These are phyloP conservation scores for Ophiostoma perfectum DNA, from an alignment of 2,329 filamentous ascomycete genomes.

Conservation along the genomic window DNA sequence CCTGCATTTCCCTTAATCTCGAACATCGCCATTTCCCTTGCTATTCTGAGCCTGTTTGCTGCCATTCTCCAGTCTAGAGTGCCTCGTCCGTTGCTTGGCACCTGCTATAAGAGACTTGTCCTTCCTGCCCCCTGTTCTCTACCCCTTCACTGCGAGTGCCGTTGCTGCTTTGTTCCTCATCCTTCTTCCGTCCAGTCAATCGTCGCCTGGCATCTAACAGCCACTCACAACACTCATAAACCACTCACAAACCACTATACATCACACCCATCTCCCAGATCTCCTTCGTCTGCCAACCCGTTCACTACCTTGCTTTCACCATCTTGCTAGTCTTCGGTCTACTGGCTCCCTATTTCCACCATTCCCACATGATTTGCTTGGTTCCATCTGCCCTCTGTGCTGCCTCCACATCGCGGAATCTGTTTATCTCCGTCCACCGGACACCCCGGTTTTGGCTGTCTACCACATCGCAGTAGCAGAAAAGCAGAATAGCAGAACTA, in stretches of 20 bases:
- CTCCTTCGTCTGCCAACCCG: no score
- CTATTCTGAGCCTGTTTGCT: conserved; percentile 4
- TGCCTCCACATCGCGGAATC: conserved; percentile 13
- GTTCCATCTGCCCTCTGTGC: neutral
- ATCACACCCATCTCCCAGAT: neutral
- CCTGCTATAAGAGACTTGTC: conserved; percentile 3
- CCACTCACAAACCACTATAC: no score
- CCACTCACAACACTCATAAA: no score
- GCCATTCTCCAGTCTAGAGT: neutral
- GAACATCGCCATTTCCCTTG: conserved; percentile 24
- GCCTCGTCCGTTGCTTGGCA: neutral
- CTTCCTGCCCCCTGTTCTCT: neutral
- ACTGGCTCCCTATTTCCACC: no score
- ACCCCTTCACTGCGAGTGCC: neutral
- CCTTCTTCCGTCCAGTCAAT: neutral
- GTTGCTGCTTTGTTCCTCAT: neutral
- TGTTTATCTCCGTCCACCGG: conserved; percentile 20
- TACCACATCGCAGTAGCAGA: neutral
- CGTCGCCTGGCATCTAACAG: no score
- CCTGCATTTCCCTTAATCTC: conserved; percentile 13
- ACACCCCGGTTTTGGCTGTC: conserved; percentile 9
- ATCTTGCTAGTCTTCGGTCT: no score
- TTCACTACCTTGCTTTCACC: no score
- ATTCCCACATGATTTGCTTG: neutral
- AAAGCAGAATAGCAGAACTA: neutral